Conservation (phyloP, 192 early-diverging fungal species). For the Coemansia sp. region DNA sequence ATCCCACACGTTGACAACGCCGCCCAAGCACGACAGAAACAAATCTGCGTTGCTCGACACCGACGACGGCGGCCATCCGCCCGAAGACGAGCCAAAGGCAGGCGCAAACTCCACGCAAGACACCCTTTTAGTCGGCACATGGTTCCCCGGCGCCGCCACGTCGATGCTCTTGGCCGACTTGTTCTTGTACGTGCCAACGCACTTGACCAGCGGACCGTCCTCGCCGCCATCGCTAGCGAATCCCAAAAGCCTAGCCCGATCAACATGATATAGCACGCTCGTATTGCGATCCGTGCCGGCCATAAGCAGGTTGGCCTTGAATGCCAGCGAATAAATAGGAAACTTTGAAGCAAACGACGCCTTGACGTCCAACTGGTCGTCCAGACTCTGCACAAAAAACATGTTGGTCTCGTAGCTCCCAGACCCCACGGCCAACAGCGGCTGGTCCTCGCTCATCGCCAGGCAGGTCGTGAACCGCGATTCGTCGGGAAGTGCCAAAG, state of each 20-base stretch:
- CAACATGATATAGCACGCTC: slow-evolving; percentile 52
- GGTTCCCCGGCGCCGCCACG: slow-evolving; percentile 49
- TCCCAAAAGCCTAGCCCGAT: slow-evolving; percentile 44
- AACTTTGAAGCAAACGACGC: slow-evolving; percentile 56
- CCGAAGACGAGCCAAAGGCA: slow-evolving; percentile 4
- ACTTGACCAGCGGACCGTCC: slow-evolving; percentile 38
- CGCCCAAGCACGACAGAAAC: slow-evolving; percentile 49
- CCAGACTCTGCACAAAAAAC: slow-evolving; percentile 52
- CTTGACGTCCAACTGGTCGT: slow-evolving; percentile 49
- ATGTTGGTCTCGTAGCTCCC: slow-evolving; percentile 54
- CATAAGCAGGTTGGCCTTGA: slow-evolving; percentile 41
- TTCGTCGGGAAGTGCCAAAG: slow-evolving; percentile 46
- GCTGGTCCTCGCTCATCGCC: slow-evolving; percentile 48
- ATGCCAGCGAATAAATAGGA: slow-evolving; percentile 50
- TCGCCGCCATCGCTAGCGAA: slow-evolving; percentile 5
- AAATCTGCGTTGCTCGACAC: slow-evolving; percentile 18
- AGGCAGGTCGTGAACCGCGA: slow-evolving; percentile 52
- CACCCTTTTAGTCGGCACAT: slow-evolving; percentile 42
- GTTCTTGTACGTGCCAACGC: slow-evolving; percentile 53
- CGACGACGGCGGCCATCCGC: slow-evolving; percentile 25
- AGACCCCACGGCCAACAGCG: slow-evolving; percentile 50
- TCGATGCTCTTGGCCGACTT: slow-evolving; percentile 51
- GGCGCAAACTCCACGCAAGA: slow-evolving; percentile 52
- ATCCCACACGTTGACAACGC: slow-evolving; percentile 53
- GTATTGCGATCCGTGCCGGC: slow-evolving; percentile 52